Evolutionary conservation across 768 basidiomycete genomes (phyloP).

Genomic region (Hirschioporus abietinus): DNA sequence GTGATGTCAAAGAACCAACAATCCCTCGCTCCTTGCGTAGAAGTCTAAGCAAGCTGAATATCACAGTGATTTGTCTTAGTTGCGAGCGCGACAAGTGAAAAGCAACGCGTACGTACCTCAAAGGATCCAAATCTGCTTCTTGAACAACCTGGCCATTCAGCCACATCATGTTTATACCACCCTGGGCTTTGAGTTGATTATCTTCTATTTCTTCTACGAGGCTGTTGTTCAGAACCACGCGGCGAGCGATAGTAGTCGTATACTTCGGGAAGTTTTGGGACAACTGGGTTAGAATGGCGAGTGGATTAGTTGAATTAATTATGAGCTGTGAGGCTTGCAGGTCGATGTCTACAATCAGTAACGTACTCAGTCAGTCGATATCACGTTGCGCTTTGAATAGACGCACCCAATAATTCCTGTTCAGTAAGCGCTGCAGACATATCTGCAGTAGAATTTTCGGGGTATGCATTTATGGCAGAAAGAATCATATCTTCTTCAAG

Average conservation of each 20-base stretch:
- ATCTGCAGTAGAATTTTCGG: conserved; percentile 29
- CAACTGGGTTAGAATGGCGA: conserved; percentile 58
- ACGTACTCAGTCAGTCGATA: background rate
- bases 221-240: conserved; percentile 47
- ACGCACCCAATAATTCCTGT: conserved; percentile 52
- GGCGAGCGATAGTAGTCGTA: conserved; percentile 65
- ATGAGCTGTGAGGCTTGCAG: conserved; percentile 73
- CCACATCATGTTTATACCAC: conserved; percentile 61
- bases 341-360: conserved; percentile 49
- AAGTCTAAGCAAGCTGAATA: conserved; percentile 53
- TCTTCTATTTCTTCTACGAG: conserved; percentile 50
- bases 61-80: conserved; percentile 3
- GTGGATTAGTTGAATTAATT: conserved; percentile 46
- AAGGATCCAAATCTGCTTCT: conserved; percentile 63
- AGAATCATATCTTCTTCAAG: background rate
- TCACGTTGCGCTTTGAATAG: background rate
- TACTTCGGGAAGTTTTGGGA: conserved; percentile 91
- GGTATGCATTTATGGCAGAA: background rate
- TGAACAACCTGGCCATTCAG: conserved; percentile 68
- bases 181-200: conserved; percentile 51
- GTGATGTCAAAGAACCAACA: conserved; percentile 49
- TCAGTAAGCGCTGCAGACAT: conserved; percentile 39
- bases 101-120: conserved; percentile 43
- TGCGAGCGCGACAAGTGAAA: background rate
- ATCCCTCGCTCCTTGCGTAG: conserved; percentile 66